These are phyloP conservation scores for Mycena venus DNA, from an alignment of 768 basidiomycete genomes.

Conservation along the genomic window DNA sequence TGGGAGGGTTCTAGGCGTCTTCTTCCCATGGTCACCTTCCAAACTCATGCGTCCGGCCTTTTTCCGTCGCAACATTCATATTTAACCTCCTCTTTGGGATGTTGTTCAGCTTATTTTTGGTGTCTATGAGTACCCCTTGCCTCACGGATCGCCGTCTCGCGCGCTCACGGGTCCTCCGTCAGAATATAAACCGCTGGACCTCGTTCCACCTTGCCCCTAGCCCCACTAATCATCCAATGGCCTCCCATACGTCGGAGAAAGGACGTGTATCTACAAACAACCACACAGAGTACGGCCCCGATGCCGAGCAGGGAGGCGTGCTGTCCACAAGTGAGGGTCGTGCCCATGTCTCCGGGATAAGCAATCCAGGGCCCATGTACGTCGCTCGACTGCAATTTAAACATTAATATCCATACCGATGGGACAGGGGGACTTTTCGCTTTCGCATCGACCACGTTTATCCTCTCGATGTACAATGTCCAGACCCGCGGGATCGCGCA, in stretches of 20 bases:
- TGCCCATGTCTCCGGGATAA: slow-evolving; percentile 15
- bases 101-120: slow-evolving; percentile 14
- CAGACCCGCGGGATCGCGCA: slow-evolving; percentile 60
- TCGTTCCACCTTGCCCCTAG: neutral
- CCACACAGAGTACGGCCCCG: neutral
- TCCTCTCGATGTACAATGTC: slow-evolving; percentile 78
- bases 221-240: neutral
- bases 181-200: neutral
- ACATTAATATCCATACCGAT: neutral
- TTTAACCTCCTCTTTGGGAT: neutral
- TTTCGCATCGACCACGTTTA: slow-evolving; percentile 77
- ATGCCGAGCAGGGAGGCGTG: neutral
- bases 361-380: slow-evolving; percentile 14
- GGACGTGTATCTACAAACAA: neutral
- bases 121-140: slow-evolving; percentile 1
- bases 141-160: neutral
- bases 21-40: neutral
- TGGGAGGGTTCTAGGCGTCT: neutral
- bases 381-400: neutral
- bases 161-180: neutral
- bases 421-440: slow-evolving; percentile 33
- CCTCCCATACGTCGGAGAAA: neutral
- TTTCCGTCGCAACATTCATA: neutral
- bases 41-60: neutral
- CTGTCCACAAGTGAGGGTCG: slow-evolving; percentile 2